Base-by-base conservation (phyloP, 257 asterid species). In the Penstemon barbatus region DNA sequence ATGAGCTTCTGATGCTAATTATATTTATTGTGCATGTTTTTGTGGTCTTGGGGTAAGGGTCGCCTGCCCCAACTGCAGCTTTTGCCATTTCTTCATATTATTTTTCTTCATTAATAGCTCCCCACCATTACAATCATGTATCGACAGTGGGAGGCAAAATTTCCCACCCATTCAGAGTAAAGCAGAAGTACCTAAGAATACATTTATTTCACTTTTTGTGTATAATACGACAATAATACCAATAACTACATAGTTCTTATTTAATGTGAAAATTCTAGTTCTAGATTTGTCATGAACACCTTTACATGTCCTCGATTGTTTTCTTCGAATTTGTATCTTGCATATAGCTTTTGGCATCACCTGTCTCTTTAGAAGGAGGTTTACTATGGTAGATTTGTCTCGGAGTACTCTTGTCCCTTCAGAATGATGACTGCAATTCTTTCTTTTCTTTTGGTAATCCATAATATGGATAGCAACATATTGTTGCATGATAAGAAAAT, bases 1-100 rank as follows among this genome's bases (percentile, higher is more conserved):
- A 65, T 55, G 40, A 60, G 71, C 71, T 56, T 58, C 5, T 25
- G 53, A 8, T 52, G 9, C 41, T 11, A 55, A 19, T 54, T 25
- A 19, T 6, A 9, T 55, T 55, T 55, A 13, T 5, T 65, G 18
- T 10, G 12, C 53, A 4, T 11, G 9, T 49, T 1, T 49, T 46
- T 9, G 54, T 49, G n/a, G 33, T 25, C 33, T 25, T 25, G 33
- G 33, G 33, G 0, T 25, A 49, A 15, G 54, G 3, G 54, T 49
- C 4, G n/a, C 54, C 54, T 49, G 54, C 6, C 54, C 18, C 54
- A 10, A 8, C n/a, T 46, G 51, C 33, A 25, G 15, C 13, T 15
- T 15, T 11, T 49, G 4, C 54, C 11, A 9, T 49, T 49, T 49
- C 54, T 49, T 8, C 15, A 10, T 3, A 5, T 10, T 49, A 9